These are phyloP conservation scores for Agaricus sinodeliciosus DNA, from an alignment of 768 basidiomycete species.

Conservation along the genomic window DNA sequence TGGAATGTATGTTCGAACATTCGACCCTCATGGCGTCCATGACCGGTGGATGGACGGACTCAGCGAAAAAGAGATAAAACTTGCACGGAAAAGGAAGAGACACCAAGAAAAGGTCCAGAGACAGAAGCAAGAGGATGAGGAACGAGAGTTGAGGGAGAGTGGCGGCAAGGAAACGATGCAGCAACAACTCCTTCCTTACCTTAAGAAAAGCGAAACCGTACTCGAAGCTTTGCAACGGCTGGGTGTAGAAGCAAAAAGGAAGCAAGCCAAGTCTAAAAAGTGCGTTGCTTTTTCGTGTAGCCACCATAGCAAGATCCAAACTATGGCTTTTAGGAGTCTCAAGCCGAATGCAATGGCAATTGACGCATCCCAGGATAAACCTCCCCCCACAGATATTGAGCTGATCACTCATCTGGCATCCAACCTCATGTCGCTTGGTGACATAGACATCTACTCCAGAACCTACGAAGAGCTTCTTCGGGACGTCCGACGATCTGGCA, in stretches of 20 bases:
- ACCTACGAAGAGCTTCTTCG: conserved; percentile 84
- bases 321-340: conserved; percentile 19
- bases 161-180: conserved; percentile 63
- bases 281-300: conserved; percentile 10
- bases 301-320: conserved; percentile 11
- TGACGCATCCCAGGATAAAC: conserved; percentile 27
- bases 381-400: conserved; percentile 54
- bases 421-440: conserved; percentile 81
- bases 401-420: conserved; percentile 81
- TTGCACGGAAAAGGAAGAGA: conserved; percentile 69
- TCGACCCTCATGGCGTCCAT: conserved; percentile 87
- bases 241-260: conserved; percentile 60
- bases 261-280: conserved; percentile 28
- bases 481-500: conserved; percentile 63
- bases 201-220: conserved; percentile 89
- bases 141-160: conserved; percentile 61
- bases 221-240: conserved; percentile 84
- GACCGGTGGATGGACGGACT: conserved; percentile 95
- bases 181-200: conserved; percentile 58
- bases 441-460: conserved; percentile 79
- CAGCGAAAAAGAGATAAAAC: conserved; percentile 79
- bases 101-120: conserved; percentile 67
- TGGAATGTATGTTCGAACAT: conserved; percentile 78
- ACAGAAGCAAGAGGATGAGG: conserved; percentile 66
- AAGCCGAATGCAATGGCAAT: conserved; percentile 34